phyloP scores from a whole-genome alignment of 192 early-diverging fungal species.

The Backusella morwellensis region DNA sequence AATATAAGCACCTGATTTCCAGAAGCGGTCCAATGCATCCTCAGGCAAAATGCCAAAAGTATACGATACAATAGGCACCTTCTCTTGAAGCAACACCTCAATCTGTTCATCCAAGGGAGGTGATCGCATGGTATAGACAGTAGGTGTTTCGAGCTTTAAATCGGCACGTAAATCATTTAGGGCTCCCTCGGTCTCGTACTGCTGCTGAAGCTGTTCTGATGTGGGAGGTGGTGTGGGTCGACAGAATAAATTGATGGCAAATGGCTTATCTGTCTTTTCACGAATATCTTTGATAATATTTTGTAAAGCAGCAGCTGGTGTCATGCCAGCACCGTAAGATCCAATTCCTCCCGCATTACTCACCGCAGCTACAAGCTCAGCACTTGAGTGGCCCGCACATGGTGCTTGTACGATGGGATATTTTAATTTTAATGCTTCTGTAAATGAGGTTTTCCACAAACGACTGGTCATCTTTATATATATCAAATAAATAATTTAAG shows the following conservation, averaged over 20 bases:
- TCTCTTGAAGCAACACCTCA: slow-evolving; percentile 23
- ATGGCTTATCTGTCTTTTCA: slow-evolving; percentile 17
- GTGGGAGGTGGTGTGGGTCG: slow-evolving; percentile 12
- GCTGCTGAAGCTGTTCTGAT: slow-evolving; percentile 7
- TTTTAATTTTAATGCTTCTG: slow-evolving; percentile 16
- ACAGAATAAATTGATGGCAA: slow-evolving; percentile 35
- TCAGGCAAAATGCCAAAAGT: slow-evolving; percentile 33
- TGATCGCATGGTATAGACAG: slow-evolving; percentile 12
- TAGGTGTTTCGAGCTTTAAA: slow-evolving; percentile 10
- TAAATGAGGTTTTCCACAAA: slow-evolving; percentile 13
- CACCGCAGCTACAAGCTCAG: slow-evolving; percentile 14
- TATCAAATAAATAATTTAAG: neutral
- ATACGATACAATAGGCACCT: slow-evolving; percentile 24
- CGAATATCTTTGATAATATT: slow-evolving; percentile 19
- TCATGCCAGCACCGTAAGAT: slow-evolving; percentile 21
- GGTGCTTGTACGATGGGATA: slow-evolving; percentile 32
- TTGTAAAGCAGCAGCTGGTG: slow-evolving; percentile 8
- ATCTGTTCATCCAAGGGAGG: slow-evolving; percentile 26
- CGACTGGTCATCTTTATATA: slow-evolving; percentile 1
- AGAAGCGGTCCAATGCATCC: slow-evolving; percentile 2
- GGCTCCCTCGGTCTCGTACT: slow-evolving; percentile 13
- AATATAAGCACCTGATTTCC: slow-evolving; percentile 14
- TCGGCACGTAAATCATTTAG: slow-evolving; percentile 15
- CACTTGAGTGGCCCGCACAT: slow-evolving; percentile 19
- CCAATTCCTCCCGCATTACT: slow-evolving; percentile 32